These are phyloP conservation scores for Colletotrichum tropicicola DNA, from an alignment of 2,329 filamentous ascomycete genomes.

Conservation along the genomic window DNA sequence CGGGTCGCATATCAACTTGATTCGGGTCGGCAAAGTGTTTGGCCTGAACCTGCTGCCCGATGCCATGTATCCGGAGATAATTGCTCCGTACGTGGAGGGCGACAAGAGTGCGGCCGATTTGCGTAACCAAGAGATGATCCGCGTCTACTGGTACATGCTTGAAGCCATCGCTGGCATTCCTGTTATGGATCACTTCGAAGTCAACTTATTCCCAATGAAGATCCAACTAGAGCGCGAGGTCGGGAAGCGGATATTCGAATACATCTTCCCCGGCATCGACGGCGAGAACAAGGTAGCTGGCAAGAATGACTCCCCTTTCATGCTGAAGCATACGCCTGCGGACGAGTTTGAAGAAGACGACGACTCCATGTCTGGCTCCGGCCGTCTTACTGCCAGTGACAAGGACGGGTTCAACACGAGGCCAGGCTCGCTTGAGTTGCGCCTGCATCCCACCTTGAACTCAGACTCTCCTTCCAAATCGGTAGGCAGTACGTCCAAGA, in stretches of 20 bases:
- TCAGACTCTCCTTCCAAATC: constrained; percentile 54
- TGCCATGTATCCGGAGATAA: constrained; percentile 95
- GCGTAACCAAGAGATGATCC: constrained; percentile 83
- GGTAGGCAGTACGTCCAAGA: constrained; percentile 48
- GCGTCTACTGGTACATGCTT: constrained; percentile 97
- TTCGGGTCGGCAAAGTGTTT: constrained; percentile 87
- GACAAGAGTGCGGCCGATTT: constrained; percentile 61
- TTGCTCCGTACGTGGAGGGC: constrained; percentile 84
- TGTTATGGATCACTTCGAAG: constrained; percentile 96
- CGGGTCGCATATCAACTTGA: constrained; percentile 91
- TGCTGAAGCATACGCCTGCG: constrained; percentile 54
- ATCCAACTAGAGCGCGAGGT: constrained; percentile 94
- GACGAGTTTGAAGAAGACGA: constrained; percentile 61
- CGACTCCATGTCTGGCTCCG: constrained; percentile 49
- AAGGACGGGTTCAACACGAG: constrained; percentile 65
- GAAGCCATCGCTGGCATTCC: constrained; percentile 98
- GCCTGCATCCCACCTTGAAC: constrained; percentile 83
- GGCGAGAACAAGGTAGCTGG: constrained; percentile 55
- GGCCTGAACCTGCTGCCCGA: constrained; percentile 91
- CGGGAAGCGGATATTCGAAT: constrained; percentile 93
- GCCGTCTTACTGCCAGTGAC: constrained; percentile 48
- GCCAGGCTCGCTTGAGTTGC: constrained; percentile 80
- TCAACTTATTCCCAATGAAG: constrained; percentile 91
- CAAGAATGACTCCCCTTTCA: constrained; percentile 70
- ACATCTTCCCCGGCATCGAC: constrained; percentile 90